Conservation (phyloP, 352 stramenopile genomes). For the Globisporangium megalacanthum region DNA sequence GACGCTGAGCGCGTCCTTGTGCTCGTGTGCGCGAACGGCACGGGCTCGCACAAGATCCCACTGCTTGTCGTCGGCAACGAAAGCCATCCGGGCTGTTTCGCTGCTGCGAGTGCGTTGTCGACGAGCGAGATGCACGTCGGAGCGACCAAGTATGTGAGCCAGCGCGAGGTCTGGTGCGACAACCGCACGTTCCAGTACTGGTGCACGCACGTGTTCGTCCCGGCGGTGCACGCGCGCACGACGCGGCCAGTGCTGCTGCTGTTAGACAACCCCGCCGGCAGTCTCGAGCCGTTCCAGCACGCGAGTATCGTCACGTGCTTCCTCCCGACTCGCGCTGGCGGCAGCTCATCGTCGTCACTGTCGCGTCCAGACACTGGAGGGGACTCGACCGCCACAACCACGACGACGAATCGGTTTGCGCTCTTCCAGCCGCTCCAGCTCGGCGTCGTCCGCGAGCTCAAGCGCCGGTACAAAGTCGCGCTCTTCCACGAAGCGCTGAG, state of each 20-base stretch:
- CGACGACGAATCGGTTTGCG: conserved; percentile 5
- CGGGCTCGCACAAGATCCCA: conserved; percentile 50
- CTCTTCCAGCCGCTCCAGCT: conserved; percentile 30
- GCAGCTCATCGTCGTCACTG: not conserved
- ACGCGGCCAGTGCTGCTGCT: conserved; percentile 37
- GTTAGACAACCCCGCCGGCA: conserved; percentile 37
- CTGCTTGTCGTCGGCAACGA: conserved; percentile 47
- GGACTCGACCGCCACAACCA: not conserved
- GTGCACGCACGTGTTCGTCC: conserved; percentile 41
- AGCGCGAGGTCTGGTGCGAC: conserved; percentile 52
- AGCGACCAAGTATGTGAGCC: conserved; percentile 26
- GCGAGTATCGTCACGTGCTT: conserved; percentile 37
- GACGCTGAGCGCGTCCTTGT: conserved; percentile 35
- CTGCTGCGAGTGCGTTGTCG: not conserved
- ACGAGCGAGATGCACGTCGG: conserved; percentile 8
- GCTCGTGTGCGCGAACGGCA: conserved; percentile 44
- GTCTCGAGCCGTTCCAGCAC: conserved; percentile 27
- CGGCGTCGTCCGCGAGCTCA: conserved; percentile 37
- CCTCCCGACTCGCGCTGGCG: conserved; percentile 21
- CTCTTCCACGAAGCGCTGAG: conserved; percentile 40
- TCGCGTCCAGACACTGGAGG: too few relatives aligned
- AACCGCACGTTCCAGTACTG: conserved; percentile 47
- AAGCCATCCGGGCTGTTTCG: conserved; percentile 21
- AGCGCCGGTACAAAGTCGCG: conserved; percentile 43
- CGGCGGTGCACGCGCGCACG: conserved; percentile 35